Percentiles rank a stretch among this genome's conserved stretches.
phyloP scores from a whole-genome alignment of 1,284 basidiomycete genomes.

The Malassezia psittaci region DNA sequence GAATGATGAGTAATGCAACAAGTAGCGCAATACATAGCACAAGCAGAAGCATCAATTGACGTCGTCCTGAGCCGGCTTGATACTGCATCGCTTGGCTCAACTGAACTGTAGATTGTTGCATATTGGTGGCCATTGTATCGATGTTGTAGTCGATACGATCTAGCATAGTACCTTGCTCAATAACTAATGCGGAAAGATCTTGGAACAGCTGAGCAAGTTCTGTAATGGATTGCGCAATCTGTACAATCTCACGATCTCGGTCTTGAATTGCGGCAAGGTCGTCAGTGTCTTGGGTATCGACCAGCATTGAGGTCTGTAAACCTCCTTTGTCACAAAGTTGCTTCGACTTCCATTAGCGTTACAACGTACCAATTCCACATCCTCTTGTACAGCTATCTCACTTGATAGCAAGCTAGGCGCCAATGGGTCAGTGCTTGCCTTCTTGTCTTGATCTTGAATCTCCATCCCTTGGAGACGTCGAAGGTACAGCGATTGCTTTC shows the following conservation, averaged over 20 bases:
- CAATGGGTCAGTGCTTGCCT: constrained; percentile 18
- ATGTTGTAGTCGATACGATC: constrained; percentile 97
- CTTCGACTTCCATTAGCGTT: background rate
- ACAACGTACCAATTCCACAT: constrained; percentile 29
- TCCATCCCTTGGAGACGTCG: constrained; percentile 63
- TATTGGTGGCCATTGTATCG: constrained; percentile 71
- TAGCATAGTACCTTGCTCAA: constrained; percentile 92
- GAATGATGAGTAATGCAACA: constrained; percentile 68
- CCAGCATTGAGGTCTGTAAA: constrained; percentile 8
- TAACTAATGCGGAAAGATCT: constrained; percentile 81
- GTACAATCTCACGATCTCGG: constrained; percentile 63
- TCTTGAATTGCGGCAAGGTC: constrained; percentile 27
- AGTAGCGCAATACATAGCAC: constrained; percentile 77
- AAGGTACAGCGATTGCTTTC: constrained; percentile 95
- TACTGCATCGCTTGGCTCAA: constrained; percentile 71
- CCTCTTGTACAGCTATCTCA: constrained; percentile 34
- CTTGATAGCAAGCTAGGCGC: constrained; percentile 20
- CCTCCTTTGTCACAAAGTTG: background rate
- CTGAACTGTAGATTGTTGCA: constrained; percentile 74
- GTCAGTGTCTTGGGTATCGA: constrained; percentile 14
- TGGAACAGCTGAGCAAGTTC: constrained; percentile 90
- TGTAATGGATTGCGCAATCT: constrained; percentile 84
- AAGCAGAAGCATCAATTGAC: constrained; percentile 84
- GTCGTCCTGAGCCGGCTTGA: constrained; percentile 79
- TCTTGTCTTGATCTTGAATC: constrained; percentile 29